Evolutionary conservation across 331 rosid genomes (phyloP).

Genomic region (Quercus lobata): DNA sequence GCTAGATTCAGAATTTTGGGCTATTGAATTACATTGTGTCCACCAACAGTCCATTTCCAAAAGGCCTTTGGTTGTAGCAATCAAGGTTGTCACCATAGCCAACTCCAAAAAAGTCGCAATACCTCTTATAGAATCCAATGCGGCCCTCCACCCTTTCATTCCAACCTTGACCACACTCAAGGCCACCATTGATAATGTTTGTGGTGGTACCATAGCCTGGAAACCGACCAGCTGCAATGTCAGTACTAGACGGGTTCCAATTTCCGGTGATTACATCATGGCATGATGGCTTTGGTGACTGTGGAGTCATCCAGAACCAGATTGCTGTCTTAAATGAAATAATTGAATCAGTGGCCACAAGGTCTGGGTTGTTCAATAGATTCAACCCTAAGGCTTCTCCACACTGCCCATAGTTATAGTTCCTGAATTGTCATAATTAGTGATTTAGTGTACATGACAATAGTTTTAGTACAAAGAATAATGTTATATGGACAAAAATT

Average conservation of each 20-base stretch:
- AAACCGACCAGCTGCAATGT: conserved; percentile 35
- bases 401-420: conserved; percentile 51
- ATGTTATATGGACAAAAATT: neutral
- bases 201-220: conserved; percentile 54
- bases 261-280: conserved; percentile 42
- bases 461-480: neutral
- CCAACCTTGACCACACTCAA: conserved; percentile 39
- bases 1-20: no score
- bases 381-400: conserved; percentile 40
- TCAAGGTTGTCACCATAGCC: conserved; percentile 45
- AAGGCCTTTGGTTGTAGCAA: conserved; percentile 42
- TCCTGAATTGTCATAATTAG: conserved; percentile 16
- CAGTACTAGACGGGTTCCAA: conserved; percentile 46
- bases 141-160: conserved; percentile 19
- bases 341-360: conserved; percentile 42
- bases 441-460: neutral
- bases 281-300: conserved; percentile 54
- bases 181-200: conserved; percentile 52
- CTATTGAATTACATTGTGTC: neutral
- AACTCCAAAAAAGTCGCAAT: conserved; percentile 33
- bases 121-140: conserved; percentile 49
- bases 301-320: conserved; percentile 81
- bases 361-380: conserved; percentile 52
- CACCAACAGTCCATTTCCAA: neutral
- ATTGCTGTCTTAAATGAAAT: conserved; percentile 58